Evolutionary conservation across 805 yeast species (phyloP).

Genomic region (Sugiyamaella mastotermitis): DNA sequence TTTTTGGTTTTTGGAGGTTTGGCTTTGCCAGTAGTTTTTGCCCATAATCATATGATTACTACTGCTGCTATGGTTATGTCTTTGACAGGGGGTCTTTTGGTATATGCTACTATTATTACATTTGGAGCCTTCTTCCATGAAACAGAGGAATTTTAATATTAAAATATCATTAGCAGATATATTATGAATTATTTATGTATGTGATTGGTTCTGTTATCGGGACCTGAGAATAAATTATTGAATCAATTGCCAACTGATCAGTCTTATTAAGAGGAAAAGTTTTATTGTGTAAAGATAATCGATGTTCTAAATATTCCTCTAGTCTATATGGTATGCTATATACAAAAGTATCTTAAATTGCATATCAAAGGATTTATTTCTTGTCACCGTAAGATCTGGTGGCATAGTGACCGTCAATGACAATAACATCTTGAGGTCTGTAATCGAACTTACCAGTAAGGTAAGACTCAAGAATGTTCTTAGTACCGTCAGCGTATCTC

Average conservation of each 20-base stretch:
- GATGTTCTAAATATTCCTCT: no score
- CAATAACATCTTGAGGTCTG: constrained; percentile 70
- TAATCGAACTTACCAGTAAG: constrained; percentile 59
- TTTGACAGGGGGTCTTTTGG: constrained; percentile 74
- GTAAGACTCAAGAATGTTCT: constrained; percentile 57
- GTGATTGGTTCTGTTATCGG: background rate
- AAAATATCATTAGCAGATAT: no score
- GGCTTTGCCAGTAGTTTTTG: constrained; percentile 66
- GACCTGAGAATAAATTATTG: background rate
- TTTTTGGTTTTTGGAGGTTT: constrained; percentile 70
- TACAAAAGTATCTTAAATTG: no score
- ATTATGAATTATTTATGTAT: background rate
- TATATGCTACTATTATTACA: constrained; percentile 75
- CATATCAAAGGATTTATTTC: constrained; percentile 9
- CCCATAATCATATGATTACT: constrained; percentile 70
- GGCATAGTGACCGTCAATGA: constrained; percentile 64
- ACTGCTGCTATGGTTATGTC: constrained; percentile 69
- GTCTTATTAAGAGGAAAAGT: no score
- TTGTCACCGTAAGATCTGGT: constrained; percentile 61
- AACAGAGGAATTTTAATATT: constrained; percentile 34
- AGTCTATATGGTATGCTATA: no score
- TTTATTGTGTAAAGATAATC: no score
- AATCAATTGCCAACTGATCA: background rate
- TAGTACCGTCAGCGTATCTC: constrained; percentile 65
- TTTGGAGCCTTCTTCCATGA: constrained; percentile 75